Evolutionary conservation across 1,284 basidiomycete species (phyloP), one percentile per base, ranked within the genome.

Genomic region (Agroathelia rolfsii): DNA sequence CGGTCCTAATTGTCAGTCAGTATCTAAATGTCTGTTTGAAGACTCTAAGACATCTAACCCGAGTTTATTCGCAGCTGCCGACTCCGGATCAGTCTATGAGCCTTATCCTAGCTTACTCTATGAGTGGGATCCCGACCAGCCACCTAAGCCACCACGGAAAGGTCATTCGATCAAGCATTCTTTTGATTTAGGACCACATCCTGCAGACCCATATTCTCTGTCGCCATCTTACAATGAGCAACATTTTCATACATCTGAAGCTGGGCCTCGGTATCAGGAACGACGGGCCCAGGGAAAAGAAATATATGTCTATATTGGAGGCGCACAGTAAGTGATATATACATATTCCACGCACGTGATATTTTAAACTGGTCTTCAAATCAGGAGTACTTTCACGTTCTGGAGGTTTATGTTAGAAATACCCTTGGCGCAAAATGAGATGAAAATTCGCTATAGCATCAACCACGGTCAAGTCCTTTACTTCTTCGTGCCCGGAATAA

Each of bases 351-450:
- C n/a, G n/a, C n/a, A n/a, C n/a, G n/a, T n/a, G n/a, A n/a, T n/a
- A 31, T 23, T 19, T 20, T 18, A 13, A 16, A 7, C 18, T 29
- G 17, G 21, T 12, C 15, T 31, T 31, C 39, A 28, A 22, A 17
- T 41, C 26, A 26, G 11, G 22, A 83, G 87, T 10, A 80, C 82
- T 0, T 88, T 72, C 51, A 89, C 87, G 1, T 98, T 98, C 61
- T 97, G 90, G 87, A 71, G 95, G 34, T 97, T 97, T 64, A 70
- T 83, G 52, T 74, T 97, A 35, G 74, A 83, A 44, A 69, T 98
- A 35, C 88, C 87, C 4, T 55, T 97, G 6, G 66, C 69, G 4
- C 56, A 66, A 6, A 58, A 65, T 22, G 87, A 94, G 58, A 85
- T 88, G 68, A 60, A 66, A n/a, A 69, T 95, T 28, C 66, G 62